Base-by-base conservation (phyloP, 139 green algal genomes). In the Chlorella sp. region DNA sequence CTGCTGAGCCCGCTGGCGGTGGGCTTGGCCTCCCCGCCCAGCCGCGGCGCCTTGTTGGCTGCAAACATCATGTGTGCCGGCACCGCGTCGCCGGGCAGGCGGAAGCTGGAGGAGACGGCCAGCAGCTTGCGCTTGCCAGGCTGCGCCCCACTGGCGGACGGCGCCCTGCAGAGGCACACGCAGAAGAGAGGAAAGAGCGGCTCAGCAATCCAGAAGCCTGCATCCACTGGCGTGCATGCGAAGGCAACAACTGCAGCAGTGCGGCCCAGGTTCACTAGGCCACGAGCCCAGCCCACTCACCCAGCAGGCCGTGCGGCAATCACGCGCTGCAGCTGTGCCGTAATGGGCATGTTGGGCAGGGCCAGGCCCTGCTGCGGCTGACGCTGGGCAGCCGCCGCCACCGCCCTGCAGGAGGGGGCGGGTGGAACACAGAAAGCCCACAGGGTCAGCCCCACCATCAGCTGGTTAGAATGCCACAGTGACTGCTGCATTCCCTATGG, bases 51-150 rank as follows among this genome's bases (percentile, higher is more conserved):
- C 80, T 85, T 85, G 80, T 85, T 85, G 80, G 28, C 36, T 0
- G 32, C 80, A 70, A 85, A 85, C 51, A 78, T 38, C 32, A 38
- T 38, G 32, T 78, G 67, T 5, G 82, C 74, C 15, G 82, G 74
- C 71, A 87, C 23, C 12, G 74, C 74, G 23, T 87, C 74, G 26
- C 74, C 82, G 1, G 47, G 38, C 82, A 87, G 23, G 26, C 38
- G 55, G 38, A 67, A 65, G 55, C 16, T 64, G 34, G 68, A 68
- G 13, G 82, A 87, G 25, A 87, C 55, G 23, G 67, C 38, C 32
- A 87, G 74, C 71, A 87, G 74, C 82, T 70, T 79, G 68, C 82
- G 70, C 82, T 87, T 87, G 70, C 74, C 74, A 1, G 39, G 63
- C 78, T 83, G 78, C 28, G 38, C 39, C 5, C 55, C 34, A 4